These are phyloP conservation scores for Mucor ambiguus DNA, from an alignment of 371 early-diverging fungal genomes.

Conservation along the genomic window DNA sequence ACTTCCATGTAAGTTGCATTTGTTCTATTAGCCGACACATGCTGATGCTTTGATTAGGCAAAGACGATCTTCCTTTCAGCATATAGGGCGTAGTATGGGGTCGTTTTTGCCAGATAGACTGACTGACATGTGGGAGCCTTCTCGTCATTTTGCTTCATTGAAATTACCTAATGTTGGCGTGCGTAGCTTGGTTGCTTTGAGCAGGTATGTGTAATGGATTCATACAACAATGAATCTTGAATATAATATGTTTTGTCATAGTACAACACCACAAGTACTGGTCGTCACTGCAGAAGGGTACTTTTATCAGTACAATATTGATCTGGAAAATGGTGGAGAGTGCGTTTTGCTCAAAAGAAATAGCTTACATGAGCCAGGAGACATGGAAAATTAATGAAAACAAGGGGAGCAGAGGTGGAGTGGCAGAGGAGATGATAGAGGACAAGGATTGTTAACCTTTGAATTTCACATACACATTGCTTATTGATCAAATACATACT, in stretches of 20 bases:
- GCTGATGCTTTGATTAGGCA: background rate
- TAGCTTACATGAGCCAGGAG: conserved; percentile 12
- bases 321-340: conserved; percentile 90
- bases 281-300: conserved; percentile 91
- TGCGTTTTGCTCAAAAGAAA: conserved; percentile 81
- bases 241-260: conserved; percentile 9
- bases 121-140: conserved; percentile 93
- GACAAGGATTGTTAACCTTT: background rate
- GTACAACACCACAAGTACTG: conserved; percentile 80
- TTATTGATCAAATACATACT: background rate
- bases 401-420: background rate
- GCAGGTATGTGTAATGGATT: conserved; percentile 44
- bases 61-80: conserved; percentile 10
- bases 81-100: conserved; percentile 56
- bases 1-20: background rate
- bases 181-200: conserved; percentile 82
- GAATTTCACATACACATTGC: background rate
- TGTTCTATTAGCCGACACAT: background rate
- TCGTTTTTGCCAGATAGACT: conserved; percentile 84
- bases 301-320: conserved; percentile 89
- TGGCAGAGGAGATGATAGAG: background rate
- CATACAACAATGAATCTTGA: background rate
- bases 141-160: conserved; percentile 91
- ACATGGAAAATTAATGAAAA: background rate
- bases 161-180: conserved; percentile 82